A percentile compares a stretch with the other conserved stretches of the same genome.
Conservation (phyloP, 163 green algal genomes). For the Coccomyxa subellipsoidea region DNA sequence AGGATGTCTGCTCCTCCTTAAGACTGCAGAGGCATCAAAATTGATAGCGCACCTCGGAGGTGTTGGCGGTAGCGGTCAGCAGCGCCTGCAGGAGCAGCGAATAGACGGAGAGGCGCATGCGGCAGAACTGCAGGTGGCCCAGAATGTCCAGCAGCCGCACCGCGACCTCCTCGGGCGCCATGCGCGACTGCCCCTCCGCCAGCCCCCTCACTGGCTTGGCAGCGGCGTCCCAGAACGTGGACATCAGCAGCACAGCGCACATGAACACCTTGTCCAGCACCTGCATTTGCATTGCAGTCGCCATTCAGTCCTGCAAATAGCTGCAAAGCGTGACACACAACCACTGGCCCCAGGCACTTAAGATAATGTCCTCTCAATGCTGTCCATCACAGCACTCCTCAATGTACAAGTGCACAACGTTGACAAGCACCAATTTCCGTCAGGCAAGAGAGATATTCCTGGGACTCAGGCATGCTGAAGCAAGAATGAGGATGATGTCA, state of each 20-base stretch:
- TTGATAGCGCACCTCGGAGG: slow-evolving; percentile 5
- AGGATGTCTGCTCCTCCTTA: neutral
- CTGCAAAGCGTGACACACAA: too few relatives aligned
- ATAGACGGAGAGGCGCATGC: slow-evolving; percentile 26
- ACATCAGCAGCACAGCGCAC: slow-evolving; percentile 21
- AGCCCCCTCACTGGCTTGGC: neutral
- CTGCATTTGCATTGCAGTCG: neutral
- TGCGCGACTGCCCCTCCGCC: neutral
- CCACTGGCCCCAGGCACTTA: too few relatives aligned
- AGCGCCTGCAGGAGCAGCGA: slow-evolving; percentile 25
- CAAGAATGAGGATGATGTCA: too few relatives aligned
- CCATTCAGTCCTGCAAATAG: neutral
- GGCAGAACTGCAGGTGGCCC: slow-evolving; percentile 44
- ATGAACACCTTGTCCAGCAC: slow-evolving; percentile 39
- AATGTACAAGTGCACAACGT: too few relatives aligned
- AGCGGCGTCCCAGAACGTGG: slow-evolving; percentile 16
- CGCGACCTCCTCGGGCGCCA: slow-evolving; percentile 11
- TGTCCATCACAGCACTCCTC: too few relatives aligned
- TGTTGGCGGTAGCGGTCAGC: slow-evolving; percentile 18
- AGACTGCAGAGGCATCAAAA: too few relatives aligned
- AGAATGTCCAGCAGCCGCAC: slow-evolving; percentile 16
- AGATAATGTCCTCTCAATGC: too few relatives aligned
- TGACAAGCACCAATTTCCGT: too few relatives aligned
- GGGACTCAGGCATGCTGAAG: too few relatives aligned
- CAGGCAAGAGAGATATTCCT: too few relatives aligned